Evolutionary conservation across 768 basidiomycete species (phyloP), one percentile per base, ranked within the genome.

Genomic region (Tulasnella calospora): DNA sequence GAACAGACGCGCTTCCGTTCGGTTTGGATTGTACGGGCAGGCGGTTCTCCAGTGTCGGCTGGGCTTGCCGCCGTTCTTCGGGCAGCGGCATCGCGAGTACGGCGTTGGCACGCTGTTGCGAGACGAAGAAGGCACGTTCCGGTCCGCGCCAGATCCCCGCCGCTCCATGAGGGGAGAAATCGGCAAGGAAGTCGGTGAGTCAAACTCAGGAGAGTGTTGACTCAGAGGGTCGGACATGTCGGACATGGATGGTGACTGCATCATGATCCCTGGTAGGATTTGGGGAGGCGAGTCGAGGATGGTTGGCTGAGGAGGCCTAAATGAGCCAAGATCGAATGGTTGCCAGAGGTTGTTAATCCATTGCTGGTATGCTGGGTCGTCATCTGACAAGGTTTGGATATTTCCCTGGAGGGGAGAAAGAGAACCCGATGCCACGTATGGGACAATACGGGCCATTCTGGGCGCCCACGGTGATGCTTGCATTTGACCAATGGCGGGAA

Each of bases 1-100:
- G 44, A 72, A 72, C 7, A 30, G 30, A 2, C 61, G 61, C 3
- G 61, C 61, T 27, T 67, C 44, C 1, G 36, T 46, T 6, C 71
- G 71, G 38, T 72, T 72, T 30, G 71, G 71, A 33, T 72, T 72
- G 36, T 40, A 72, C 1, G 71, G 71, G 36, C 71, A 72, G 38
- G 71, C 51, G 69, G 35, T 78, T 27, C 61, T 4, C 61, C 61
- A 67, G 61, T 67, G 61, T 35, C 61, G 27, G 30, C 61, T 67
- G n/a, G 61, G 61, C 61, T 67, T 67, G 61, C 61, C 61, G 15
- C 61, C 61, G 61, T 67, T 67, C 61, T 67, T 67, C 30, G 61
- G 61, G 61, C 61, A 67, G 27, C 61, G 61, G 61, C 61, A 67
- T 2, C 30, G 15, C 61, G 61, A 67, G 61, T 67, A 67, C 27